Evolutionary conservation across 352 stramenopile genomes (phyloP).

Genomic region (Phytophthora foliorum): DNA sequence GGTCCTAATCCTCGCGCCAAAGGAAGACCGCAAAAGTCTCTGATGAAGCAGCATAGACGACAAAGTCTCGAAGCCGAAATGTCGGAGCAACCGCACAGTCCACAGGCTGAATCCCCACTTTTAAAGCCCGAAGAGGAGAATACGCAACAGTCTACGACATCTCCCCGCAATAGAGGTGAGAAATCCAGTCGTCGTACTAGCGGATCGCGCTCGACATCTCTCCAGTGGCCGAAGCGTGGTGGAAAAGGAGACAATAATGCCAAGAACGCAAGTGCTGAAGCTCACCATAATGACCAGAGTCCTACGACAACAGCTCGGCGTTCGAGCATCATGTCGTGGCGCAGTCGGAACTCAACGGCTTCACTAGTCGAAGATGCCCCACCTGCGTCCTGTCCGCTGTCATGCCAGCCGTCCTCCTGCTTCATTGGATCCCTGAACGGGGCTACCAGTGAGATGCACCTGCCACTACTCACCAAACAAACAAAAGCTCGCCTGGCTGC

Average conservation of each 20-base stretch:
- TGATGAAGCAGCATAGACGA: constrained; percentile 29
- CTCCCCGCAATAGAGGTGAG: background rate
- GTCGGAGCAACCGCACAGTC: constrained; percentile 20
- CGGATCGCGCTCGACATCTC: constrained; percentile 6
- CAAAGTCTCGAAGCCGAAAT: constrained; percentile 20
- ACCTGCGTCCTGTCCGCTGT: constrained; percentile 22
- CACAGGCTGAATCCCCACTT: constrained; percentile 49
- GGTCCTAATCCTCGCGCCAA: constrained; percentile 11
- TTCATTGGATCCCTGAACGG: constrained; percentile 42
- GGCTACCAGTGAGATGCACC: constrained; percentile 35
- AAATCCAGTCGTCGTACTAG: constrained; percentile 8
- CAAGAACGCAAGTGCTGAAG: constrained; percentile 1
- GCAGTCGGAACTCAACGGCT: constrained; percentile 25
- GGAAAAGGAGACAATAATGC: constrained; percentile 9
- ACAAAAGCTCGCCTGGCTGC: constrained; percentile 33
- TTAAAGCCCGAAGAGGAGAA: constrained; percentile 32
- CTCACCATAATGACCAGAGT: constrained; percentile 16
- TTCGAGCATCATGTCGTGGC: constrained; percentile 33
- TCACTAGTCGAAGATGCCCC: constrained; percentile 28
- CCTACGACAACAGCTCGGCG: constrained; percentile 16
- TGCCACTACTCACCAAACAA: constrained; percentile 28
- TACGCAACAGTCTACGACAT: no score
- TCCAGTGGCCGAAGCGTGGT: constrained; percentile 15
- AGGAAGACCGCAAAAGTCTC: constrained; percentile 24
- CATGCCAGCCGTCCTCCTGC: constrained; percentile 33